Conservation (phyloP, 306 rosid genomes). For the Myrica gale region DNA sequence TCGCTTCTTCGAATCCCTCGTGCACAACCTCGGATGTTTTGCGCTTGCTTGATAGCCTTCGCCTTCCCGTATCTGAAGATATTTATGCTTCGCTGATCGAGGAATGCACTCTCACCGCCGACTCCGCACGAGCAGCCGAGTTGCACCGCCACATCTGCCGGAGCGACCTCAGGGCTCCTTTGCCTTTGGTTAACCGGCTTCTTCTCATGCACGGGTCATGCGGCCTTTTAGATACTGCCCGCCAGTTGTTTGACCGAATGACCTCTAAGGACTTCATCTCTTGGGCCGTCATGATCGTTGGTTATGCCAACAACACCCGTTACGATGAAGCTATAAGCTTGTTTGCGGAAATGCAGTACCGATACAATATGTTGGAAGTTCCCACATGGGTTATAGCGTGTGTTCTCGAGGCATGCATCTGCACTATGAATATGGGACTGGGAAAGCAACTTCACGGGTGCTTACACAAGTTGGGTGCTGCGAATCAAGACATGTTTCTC, state of each 20-base stretch:
- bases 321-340: conserved; percentile 23
- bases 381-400: conserved; percentile 51
- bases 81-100: conserved; percentile 41
- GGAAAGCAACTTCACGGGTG: conserved; percentile 59
- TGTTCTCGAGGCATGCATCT: conserved; percentile 47
- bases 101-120: conserved; percentile 44
- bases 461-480: conserved; percentile 38
- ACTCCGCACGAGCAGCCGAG: conserved; percentile 38
- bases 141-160: conserved; percentile 38
- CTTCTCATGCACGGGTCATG: conserved; percentile 42
- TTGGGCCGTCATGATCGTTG: conserved; percentile 50
- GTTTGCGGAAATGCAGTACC: conserved; percentile 31
- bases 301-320: not conserved
- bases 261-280: conserved; percentile 33
- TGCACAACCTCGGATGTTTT: conserved; percentile 43
- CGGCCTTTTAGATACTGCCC: conserved; percentile 18
- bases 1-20: not conserved
- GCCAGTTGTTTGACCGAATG: conserved; percentile 33
- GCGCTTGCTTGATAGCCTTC: conserved; percentile 46
- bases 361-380: conserved; percentile 23
- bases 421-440: conserved; percentile 32
- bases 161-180: conserved; percentile 19
- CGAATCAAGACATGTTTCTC: conserved; percentile 28
- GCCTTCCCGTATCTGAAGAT: conserved; percentile 38
- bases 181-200: conserved; percentile 26